Conservation (phyloP, 177 flowering plant genomes). For the Vitis hybrid region DNA sequence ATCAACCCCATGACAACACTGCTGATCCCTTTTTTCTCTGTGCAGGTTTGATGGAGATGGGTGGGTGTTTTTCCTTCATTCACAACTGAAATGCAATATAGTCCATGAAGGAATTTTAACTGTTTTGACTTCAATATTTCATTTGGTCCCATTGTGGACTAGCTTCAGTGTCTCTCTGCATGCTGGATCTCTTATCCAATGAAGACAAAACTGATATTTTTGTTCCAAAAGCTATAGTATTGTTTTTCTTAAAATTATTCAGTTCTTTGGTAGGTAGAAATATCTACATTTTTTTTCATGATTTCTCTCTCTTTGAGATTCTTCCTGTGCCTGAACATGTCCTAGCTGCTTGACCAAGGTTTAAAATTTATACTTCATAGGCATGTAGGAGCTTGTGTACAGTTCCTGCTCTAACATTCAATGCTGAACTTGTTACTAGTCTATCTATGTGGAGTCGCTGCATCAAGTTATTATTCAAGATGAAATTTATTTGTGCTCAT, state of each 20-base stretch:
- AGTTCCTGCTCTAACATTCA: not conserved
- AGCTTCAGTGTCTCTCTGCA: constrained; percentile 1
- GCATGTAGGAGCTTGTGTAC: not conserved
- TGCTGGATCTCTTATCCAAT: too few relatives aligned
- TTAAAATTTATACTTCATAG: not conserved
- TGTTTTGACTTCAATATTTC: not conserved
- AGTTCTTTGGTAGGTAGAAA: too few relatives aligned
- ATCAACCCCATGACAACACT: not conserved
- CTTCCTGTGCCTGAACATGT: not conserved
- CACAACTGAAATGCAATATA: not conserved
- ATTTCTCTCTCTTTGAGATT: not conserved
- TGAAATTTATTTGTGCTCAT: not conserved
- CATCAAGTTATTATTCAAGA: not conserved
- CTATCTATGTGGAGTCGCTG: too few relatives aligned
- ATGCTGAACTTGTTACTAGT: not conserved
- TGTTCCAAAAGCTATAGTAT: too few relatives aligned
- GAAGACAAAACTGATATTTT: not conserved
- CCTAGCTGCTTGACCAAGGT: not conserved
- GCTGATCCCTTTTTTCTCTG: constrained; percentile 9
- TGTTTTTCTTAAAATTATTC: too few relatives aligned
- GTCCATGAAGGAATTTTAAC: not conserved
- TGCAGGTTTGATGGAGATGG: constrained; percentile 99
- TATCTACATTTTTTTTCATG: too few relatives aligned
- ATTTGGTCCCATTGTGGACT: not conserved
- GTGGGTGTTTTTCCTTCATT: constrained; percentile 42